Evolutionary conservation across 805 yeast species (phyloP), one percentile per base, ranked within the genome.

Genomic region (Sugiyamaella mastotermitis): DNA sequence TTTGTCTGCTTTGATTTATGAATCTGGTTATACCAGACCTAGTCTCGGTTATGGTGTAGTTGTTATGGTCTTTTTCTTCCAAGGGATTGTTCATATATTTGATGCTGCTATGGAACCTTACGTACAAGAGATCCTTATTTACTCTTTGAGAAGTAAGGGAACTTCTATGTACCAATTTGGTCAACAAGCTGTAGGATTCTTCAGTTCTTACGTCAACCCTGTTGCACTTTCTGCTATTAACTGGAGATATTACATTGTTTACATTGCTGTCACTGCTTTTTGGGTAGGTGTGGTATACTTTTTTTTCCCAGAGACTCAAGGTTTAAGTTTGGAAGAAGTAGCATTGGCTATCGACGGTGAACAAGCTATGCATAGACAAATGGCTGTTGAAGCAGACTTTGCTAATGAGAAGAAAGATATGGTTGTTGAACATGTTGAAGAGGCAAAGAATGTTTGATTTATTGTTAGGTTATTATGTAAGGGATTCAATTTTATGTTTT

Each of bases 221-320:
- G 44, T 61, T 50, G 71, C 68, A 35, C 58, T 66, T 61, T 64
- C 55, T 31, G 61, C 62, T 21, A 60, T 67, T 31, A 53, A 53
- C 28, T 67, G 69, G 69, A 66, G 63, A 47, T 67, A 66, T 57
- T 68, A 67, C 48, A 63, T 67, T 43, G 69, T 67, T 3, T 50
- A 46, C 41, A 23, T 37, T 28, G 36, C 37, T 28, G 38, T 46
- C 48, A 36, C 41, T 21, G 57, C 54, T 2, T 57, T 58, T 23
- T 60, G 62, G 39, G 48, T 60, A 34, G 42, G 49, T 5, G 38
- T 59, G 19, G 60, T 56, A 14, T 55, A 54, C 46, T 53, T 62
- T 45, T 48, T 55, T 42, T 66, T 53, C 55, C 66, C 64, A n/a
- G 72, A 66, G 48, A 67, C 72, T 8, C 46, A 60, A 10, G 69